Evolutionary conservation across 2,329 filamentous ascomycete species (phyloP), one percentile per base, ranked within the genome.

Genomic region (Fusarium tuaranense): DNA sequence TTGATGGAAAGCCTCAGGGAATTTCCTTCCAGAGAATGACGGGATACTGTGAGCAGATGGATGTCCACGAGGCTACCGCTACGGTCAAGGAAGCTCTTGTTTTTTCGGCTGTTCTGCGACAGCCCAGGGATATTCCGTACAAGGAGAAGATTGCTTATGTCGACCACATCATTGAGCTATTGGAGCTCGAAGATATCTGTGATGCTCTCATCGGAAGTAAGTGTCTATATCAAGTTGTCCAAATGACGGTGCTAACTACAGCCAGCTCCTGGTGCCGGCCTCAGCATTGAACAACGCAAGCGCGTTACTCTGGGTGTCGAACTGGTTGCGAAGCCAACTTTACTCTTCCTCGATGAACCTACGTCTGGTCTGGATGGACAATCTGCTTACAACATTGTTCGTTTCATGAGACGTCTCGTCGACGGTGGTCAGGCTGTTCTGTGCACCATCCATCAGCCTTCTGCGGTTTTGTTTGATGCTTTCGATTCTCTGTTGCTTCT

Each of bases 291-390:
- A 18, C 86, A 89, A 74, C 79, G 86, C 5, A 94, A 94, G 83
- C 87, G 92, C 34, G 83, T 94, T 2, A 93, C 92, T 0, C 92
- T 94, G 41, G 92, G 90, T 58, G 92, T 93, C 1, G 92, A 94
- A 74, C 82, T 94, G 6, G 92, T 91, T n/a, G 91, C 92, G 2
- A 92, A 92, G 76, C 92, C 92, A 0, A 86, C 92, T 0, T 83
- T 93, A 1, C 85, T 93, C 6, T 93, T 93, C 84, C 82, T 93
- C 9, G 92, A 93, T 74, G 92, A 93, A 76, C 92, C 92, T 0
- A 93, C 92, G 0, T 84, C 82, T 9, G 83, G 83, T 0, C 74
- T 85, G 7, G 86, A 88, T 59, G 77, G 79, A 3, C 79, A 81
- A 27, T 80, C 79, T 5, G 79, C 79, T 0, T 79, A 79, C 51